Conservation (phyloP, 768 basidiomycete genomes). For the Lactarius quietus region DNA sequence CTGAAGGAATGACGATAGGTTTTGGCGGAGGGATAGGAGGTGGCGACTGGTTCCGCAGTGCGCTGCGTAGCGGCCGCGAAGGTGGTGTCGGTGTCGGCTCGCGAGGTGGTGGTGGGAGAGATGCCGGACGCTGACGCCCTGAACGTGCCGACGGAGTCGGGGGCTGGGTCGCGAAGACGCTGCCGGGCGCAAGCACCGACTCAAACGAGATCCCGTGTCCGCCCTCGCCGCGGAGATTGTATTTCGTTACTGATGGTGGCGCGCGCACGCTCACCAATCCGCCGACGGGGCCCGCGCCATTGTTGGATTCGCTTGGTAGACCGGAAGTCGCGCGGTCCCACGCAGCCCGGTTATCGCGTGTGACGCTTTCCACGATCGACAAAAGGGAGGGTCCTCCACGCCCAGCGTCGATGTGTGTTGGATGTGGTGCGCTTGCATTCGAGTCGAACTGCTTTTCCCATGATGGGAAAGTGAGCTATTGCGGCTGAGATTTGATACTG, state of each 20-base stretch:
- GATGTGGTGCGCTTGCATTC: conserved; percentile 1
- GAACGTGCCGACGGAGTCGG: neutral
- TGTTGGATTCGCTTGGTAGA: neutral
- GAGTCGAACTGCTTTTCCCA: conserved; percentile 4
- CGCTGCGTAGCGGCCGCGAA: conserved; percentile 57
- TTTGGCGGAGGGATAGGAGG: conserved; percentile 19
- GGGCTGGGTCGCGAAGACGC: neutral
- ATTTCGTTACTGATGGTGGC: conserved; percentile 19
- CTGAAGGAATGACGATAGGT: conserved; percentile 14
- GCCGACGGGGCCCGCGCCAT: neutral
- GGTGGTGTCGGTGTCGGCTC: neutral
- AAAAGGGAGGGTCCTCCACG: conserved; percentile 39
- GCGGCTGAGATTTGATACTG: neutral
- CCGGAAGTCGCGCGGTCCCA: conserved; percentile 25
- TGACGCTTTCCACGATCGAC: conserved; percentile 65
- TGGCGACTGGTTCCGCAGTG: conserved; percentile 44
- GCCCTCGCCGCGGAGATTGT: conserved; percentile 22
- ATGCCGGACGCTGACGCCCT: neutral
- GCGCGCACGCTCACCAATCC: conserved; percentile 20
- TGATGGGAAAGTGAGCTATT: neutral
- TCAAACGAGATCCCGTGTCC: conserved; percentile 21
- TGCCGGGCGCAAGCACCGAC: conserved; percentile 14
- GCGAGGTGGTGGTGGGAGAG: conserved; percentile 12
- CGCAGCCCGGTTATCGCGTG: conserved; percentile 38
- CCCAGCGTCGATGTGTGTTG: conserved; percentile 8